Evolutionary conservation across 176 grass and related monocot genomes (phyloP), one percentile per base, ranked within the genome.

Genomic region (Aegilops speltoides): DNA sequence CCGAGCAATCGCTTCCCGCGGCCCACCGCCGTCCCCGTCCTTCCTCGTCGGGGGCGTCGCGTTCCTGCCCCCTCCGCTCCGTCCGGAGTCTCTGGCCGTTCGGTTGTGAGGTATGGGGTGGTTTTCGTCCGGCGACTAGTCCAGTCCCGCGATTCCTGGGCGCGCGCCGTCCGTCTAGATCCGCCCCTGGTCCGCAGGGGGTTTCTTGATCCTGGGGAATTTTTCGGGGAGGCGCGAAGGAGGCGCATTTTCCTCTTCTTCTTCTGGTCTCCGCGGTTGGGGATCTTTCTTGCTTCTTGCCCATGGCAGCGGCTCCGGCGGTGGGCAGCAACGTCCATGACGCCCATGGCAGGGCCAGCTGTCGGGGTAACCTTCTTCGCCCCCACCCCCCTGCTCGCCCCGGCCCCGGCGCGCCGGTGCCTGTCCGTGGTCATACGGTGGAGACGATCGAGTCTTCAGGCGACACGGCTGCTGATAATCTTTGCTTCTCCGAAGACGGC

Each of bases 241-340:
- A 37, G 63, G 23, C 76, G 9, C 64, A 68, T 80, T 79, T 79
- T 1, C n/a, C 50, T 54, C 15, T 17, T 52, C 48, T 52, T 52
- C 48, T 1, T 52, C 15, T 6, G 50, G 50, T 4, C 9, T 25
- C 36, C 28, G 63, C 43, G 28, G 38, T 52, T 16, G 34, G 68
- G 69, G 29, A 38, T 61, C 4, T 69, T 61, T 37, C 37, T 3
- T 3, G 22, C 14, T 67, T 78, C 59, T 36, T 68, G 32, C 31
- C 50, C 65, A 90, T 90, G 88, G 31, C 71, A 10, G 29, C 50
- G 50, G 50, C 50, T 54, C 50, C 50, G 50, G 50, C 43, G 15
- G 25, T 22, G 28, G 22, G 8, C 6, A 12, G 67, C 63, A 82
- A n/a, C 40, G 54, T 36, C 1, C 14, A 63, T 37, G 19, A 12